A percentile compares a stretch with the other conserved stretches of the same genome.
These are phyloP conservation scores for Xerophyta viscosa DNA, from an alignment of 106 monocot species.

Conservation along the genomic window DNA sequence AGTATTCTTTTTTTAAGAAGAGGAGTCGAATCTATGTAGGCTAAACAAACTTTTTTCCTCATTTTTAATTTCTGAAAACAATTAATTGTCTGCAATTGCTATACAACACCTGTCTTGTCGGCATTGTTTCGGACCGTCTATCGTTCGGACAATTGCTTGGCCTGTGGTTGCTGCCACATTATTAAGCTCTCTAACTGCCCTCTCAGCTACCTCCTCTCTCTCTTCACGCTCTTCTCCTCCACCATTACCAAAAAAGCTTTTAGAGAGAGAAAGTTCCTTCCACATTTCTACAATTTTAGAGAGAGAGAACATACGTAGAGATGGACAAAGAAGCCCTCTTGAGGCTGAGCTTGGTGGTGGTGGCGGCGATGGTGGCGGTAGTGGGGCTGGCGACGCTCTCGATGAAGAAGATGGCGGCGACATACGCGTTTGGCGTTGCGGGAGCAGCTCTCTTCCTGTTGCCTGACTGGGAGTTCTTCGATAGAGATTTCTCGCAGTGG, in stretches of 20 bases:
- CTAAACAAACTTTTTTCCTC: too few species aligned
- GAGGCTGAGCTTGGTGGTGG: constrained; percentile 31
- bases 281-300: too few species aligned
- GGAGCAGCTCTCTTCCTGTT: constrained; percentile 41
- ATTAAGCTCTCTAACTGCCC: not conserved
- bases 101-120: too few species aligned
- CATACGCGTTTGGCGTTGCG: constrained; percentile 44
- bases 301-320: not conserved
- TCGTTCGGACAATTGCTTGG: too few species aligned
- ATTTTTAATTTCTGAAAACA: too few species aligned
- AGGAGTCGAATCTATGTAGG: too few species aligned
- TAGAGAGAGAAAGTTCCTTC: too few species aligned
- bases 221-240: not conserved
- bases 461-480: constrained; percentile 81
- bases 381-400: constrained; percentile 40
- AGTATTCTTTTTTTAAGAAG: too few species aligned
- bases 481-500: constrained; percentile 62
- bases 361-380: constrained; percentile 28
- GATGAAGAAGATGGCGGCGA: constrained; percentile 44
- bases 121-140: too few species aligned
- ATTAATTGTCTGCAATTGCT: too few species aligned
- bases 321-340: constrained; percentile 36
- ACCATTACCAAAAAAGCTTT: too few species aligned
- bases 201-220: not conserved
- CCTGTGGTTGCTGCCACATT: too few species aligned